Evolutionary conservation across 805 yeast species (phyloP), one percentile per base, ranked within the genome.

Genomic region (Metschnikowia anglica): DNA sequence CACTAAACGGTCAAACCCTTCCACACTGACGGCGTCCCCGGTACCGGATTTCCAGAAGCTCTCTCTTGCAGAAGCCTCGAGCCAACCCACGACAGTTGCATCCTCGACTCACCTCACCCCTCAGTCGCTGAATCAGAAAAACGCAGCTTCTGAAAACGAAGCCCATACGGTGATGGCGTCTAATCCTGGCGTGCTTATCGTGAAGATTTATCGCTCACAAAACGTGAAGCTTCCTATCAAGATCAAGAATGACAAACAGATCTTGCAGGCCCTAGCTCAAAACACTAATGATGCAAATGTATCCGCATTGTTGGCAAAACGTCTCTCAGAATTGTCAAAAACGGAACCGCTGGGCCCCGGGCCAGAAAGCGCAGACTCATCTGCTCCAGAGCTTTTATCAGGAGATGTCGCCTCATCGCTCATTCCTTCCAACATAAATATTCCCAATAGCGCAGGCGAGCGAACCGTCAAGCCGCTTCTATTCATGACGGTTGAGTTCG

Each of bases 401-500:
- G 72, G 60, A 32, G 54, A 51, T 49, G 61, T 44, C 58, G 74
- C 64, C 5, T 49, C 72, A 27, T 52, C 62, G 36, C 48, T 61
- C 32, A 68, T 82, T 34, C 83, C 88, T 31, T 73, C 83, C 12
- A 48, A 48, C 41, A 68, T 76, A 32, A 66, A 78, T 36, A 67
- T 79, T 33, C 82, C 86, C 12, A 75, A 76, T 23, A 49, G 47
- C 27, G 28, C 38, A n/a, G 81, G 52, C 13, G 70, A 67, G 34
- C 72, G 72, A 39, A 66, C 75, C 26, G 74, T 79, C 48, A 80
- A 80, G 52, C 79, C 93, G 13, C 74, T 95, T 46, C 75, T 93
- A 28, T 88, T 87, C 63, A 76, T 90, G 56, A 88, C 96, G 2
- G 74, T 93, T 34, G 99, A 93, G 65, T 91, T 89, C 60, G 99